Conservation (phyloP, 495 filamentous ascomycete genomes). For the Hypoxylon lenormandii region DNA sequence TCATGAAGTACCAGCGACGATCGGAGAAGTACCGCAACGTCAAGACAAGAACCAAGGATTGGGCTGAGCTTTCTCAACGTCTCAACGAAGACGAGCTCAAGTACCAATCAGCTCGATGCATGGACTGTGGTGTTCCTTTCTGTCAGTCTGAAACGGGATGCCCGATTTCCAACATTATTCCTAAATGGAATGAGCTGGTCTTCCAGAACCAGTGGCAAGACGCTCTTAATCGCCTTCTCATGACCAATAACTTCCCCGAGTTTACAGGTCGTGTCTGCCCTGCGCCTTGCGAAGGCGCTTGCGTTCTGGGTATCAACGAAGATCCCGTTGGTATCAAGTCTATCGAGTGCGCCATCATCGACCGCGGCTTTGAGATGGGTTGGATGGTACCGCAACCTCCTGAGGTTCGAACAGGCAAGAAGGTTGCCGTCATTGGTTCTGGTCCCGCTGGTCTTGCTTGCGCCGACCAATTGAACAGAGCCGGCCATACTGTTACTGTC, state of each 20-base stretch:
- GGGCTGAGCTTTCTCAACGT: constrained; percentile 89
- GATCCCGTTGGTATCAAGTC: constrained; percentile 99
- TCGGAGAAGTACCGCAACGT: constrained; percentile 94
- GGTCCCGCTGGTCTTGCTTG: constrained; percentile 91
- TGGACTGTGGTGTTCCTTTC: constrained; percentile 99
- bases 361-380: constrained; percentile 98
- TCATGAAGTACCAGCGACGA: constrained; percentile 98
- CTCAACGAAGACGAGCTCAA: constrained; percentile 97
- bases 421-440: constrained; percentile 90
- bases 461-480: constrained; percentile 95
- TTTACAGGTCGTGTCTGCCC: constrained; percentile 99
- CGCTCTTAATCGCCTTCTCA: constrained; percentile 91
- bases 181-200: constrained; percentile 97
- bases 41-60: constrained; percentile 89
- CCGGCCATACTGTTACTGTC: constrained; percentile 89
- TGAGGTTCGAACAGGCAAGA: constrained; percentile 86
- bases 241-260: constrained; percentile 99
- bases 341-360: constrained; percentile 99
- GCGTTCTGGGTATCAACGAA: constrained; percentile 97
- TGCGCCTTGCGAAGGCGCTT: constrained; percentile 96
- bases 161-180: constrained; percentile 99
- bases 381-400: constrained; percentile 95
- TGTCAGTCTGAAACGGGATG: constrained; percentile 98
- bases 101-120: constrained; percentile 97
- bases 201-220: constrained; percentile 95